Conservation (phyloP, 2,329 filamentous ascomycete species). For the Penicillium brasilianum region DNA sequence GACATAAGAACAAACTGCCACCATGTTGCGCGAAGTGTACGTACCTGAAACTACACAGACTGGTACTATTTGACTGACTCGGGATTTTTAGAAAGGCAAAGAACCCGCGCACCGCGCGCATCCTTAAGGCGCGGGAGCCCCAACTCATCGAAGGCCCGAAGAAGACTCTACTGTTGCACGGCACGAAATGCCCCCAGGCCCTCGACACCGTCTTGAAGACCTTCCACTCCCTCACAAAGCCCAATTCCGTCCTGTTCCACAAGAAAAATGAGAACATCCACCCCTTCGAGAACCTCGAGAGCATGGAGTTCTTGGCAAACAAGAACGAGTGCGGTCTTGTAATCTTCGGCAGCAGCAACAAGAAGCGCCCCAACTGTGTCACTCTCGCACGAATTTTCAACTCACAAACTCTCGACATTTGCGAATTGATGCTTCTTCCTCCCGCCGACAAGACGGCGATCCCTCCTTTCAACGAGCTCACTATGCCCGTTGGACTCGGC, state of each 20-base stretch:
- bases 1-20: constrained; percentile 26
- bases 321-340: constrained; percentile 93
- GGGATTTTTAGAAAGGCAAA: constrained; percentile 64
- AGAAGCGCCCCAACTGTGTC: constrained; percentile 93
- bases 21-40: constrained; percentile 53
- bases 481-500: constrained; percentile 71
- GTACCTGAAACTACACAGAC: constrained; percentile 18
- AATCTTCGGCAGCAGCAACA: constrained; percentile 82
- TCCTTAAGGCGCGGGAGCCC: constrained; percentile 89
- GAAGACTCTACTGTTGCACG: constrained; percentile 85
- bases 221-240: constrained; percentile 81
- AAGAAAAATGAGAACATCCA: constrained; percentile 93
- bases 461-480: constrained; percentile 58
- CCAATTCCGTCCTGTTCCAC: constrained; percentile 85
- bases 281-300: constrained; percentile 87
- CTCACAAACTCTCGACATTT: constrained; percentile 90
- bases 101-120: constrained; percentile 90
- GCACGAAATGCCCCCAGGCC: constrained; percentile 81
- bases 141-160: constrained; percentile 90
- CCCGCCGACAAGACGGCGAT: constrained; percentile 58
- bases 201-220: constrained; percentile 84
- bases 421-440: constrained; percentile 83
- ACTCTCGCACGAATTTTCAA: constrained; percentile 83
- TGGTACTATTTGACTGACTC: neutral
- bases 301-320: constrained; percentile 91